Conservation (phyloP, 371 early-diverging fungal genomes). For the Mucor mucedo region DNA sequence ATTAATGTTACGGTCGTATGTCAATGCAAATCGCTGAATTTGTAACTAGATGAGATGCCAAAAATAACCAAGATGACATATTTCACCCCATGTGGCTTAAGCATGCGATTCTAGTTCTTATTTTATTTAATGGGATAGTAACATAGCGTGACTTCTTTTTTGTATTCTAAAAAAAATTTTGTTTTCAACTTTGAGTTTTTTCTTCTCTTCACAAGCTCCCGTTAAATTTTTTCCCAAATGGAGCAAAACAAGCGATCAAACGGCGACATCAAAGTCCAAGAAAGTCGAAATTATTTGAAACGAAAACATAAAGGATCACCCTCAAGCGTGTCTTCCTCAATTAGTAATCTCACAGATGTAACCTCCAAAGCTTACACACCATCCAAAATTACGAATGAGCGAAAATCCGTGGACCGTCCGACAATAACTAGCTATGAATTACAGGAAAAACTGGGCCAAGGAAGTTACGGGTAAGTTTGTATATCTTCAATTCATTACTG, state of each 20-base stretch:
- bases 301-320: slow-evolving; percentile 17
- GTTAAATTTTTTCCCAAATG: not conserved
- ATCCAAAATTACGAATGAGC: slow-evolving; percentile 13
- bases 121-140: too few relatives aligned
- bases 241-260: slow-evolving; percentile 20
- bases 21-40: too few relatives aligned
- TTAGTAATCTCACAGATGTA: slow-evolving; percentile 11
- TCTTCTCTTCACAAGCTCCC: too few relatives aligned
- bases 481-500: not conserved
- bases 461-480: slow-evolving; percentile 88
- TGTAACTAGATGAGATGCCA: too few relatives aligned
- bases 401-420: slow-evolving; percentile 62
- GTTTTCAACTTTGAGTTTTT: not conserved
- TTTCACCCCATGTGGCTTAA: too few relatives aligned
- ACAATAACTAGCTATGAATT: slow-evolving; percentile 73
- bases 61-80: too few relatives aligned
- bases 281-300: slow-evolving; percentile 9
- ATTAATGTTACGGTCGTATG: too few relatives aligned
- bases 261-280: slow-evolving; percentile 18
- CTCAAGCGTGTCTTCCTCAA: slow-evolving; percentile 21
- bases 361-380: slow-evolving; percentile 25
- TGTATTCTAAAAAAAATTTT: not conserved
- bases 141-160: too few relatives aligned
- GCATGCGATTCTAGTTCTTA: too few relatives aligned
- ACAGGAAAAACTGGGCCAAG: slow-evolving; percentile 87